Percentiles rank a stretch among this genome's conserved stretches.
phyloP scores from a whole-genome alignment of 2,329 filamentous ascomycete genomes.

The Fusarium marasasianum region DNA sequence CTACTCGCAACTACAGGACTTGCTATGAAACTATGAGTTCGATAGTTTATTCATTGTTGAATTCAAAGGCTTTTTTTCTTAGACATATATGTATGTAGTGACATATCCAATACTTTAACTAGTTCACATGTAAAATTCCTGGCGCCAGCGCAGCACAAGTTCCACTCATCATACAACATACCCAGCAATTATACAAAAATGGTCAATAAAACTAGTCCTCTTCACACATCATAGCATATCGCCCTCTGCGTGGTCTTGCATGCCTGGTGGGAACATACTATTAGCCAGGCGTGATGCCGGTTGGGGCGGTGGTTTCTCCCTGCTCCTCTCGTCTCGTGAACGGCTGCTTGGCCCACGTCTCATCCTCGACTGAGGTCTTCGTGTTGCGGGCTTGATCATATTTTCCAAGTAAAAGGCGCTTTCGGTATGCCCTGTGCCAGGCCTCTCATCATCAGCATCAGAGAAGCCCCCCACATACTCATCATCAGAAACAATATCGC shows the following conservation, averaged over 20 bases:
- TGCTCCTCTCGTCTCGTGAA: slow-evolving; percentile 48
- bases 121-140: neutral
- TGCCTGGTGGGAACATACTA: slow-evolving; percentile 46
- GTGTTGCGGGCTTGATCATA: slow-evolving; percentile 67
- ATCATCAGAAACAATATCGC: slow-evolving; percentile 78
- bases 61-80: slow-evolving; percentile 4
- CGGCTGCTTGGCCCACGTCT: slow-evolving; percentile 46
- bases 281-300: slow-evolving; percentile 54
- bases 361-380: slow-evolving; percentile 61
- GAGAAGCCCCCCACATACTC: slow-evolving; percentile 80
- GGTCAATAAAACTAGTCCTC: neutral
- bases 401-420: slow-evolving; percentile 67
- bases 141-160: slow-evolving; percentile 22
- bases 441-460: slow-evolving; percentile 74
- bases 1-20: neutral
- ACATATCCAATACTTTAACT: neutral
- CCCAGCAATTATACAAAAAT: slow-evolving; percentile 13
- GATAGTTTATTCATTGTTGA: neutral
- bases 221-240: slow-evolving; percentile 47
- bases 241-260: slow-evolving; percentile 48
- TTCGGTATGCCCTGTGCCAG: slow-evolving; percentile 52
- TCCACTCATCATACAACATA: slow-evolving; percentile 25
- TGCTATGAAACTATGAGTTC: neutral
- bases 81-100: neutral
- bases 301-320: slow-evolving; percentile 50